Conservation (phyloP, 2,329 filamentous ascomycete genomes). For the Septoria petroselini region DNA sequence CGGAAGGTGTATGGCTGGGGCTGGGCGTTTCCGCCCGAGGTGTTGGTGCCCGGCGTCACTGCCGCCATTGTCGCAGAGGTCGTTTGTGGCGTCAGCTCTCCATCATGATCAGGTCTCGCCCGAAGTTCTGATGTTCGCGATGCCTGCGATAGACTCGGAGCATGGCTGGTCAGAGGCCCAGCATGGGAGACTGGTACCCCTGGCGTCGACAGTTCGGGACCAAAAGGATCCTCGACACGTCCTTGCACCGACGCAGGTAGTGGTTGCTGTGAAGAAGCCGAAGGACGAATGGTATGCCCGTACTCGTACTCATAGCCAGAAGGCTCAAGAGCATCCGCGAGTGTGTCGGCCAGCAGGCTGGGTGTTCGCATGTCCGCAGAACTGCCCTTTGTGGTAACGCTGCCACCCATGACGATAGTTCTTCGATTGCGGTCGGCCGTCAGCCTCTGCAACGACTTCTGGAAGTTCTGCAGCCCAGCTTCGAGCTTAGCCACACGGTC, state of each 20-base stretch:
- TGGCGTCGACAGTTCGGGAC: constrained; percentile 7
- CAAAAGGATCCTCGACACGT: constrained; percentile 21
- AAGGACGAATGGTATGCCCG: constrained; percentile 24
- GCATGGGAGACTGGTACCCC: background rate
- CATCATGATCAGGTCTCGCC: background rate
- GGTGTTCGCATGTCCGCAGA: constrained; percentile 31
- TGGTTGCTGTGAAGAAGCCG: constrained; percentile 26
- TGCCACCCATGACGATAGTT: constrained; percentile 32
- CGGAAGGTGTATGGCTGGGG: constrained; percentile 33
- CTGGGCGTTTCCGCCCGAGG: background rate
- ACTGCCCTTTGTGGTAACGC: constrained; percentile 20
- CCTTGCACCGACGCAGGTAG: constrained; percentile 20
- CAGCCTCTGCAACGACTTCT: constrained; percentile 35
- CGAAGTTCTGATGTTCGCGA: constrained; percentile 4
- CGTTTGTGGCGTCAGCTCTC: constrained; percentile 5
- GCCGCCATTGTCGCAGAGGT: constrained; percentile 18
- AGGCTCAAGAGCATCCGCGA: constrained; percentile 24
- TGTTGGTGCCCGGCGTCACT: constrained; percentile 6
- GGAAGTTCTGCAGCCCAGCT: constrained; percentile 36
- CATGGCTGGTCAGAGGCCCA: constrained; percentile 5
- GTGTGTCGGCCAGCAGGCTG: constrained; percentile 38
- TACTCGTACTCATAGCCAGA: constrained; percentile 28
- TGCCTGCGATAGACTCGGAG: constrained; percentile 4
- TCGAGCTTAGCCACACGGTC: constrained; percentile 38
- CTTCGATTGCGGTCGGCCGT: constrained; percentile 34